Percentiles rank a stretch among this genome's conserved stretches.
Evolutionary conservation across 2,329 filamentous ascomycete species (phyloP).

Genomic region (Colletotrichum magnum): DNA sequence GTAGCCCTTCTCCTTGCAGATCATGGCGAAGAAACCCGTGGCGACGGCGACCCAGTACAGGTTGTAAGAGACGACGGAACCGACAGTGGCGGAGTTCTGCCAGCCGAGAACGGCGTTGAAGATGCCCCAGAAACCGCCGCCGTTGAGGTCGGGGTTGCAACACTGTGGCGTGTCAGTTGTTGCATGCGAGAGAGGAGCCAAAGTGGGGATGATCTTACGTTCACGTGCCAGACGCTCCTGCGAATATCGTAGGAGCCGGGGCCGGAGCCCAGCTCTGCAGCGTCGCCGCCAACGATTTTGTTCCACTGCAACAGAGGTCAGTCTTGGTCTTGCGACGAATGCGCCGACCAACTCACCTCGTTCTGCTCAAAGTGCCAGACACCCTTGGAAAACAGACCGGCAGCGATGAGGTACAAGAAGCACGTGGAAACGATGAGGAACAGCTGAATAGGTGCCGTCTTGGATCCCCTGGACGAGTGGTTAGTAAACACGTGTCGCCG

Average conservation of each 20-base stretch:
- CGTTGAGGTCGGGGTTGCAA: conserved; percentile 75
- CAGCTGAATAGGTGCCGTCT: conserved; percentile 64
- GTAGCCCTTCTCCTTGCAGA: conserved; percentile 39
- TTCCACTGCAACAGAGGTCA: conserved; percentile 64
- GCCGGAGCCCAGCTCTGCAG: conserved; percentile 64
- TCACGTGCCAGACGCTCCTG: conserved; percentile 85
- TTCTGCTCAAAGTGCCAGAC: conserved; percentile 81
- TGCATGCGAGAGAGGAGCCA: no score
- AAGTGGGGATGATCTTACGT: conserved; percentile 63
- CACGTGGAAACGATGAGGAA: conserved; percentile 85
- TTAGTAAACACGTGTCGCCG: background rate
- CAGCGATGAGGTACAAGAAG: conserved; percentile 85
- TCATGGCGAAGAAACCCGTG: conserved; percentile 39
- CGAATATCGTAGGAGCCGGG: conserved; percentile 84
- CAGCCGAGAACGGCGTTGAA: conserved; percentile 82
- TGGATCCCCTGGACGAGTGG: conserved; percentile 60
- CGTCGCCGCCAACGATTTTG: conserved; percentile 70
- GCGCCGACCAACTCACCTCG: conserved; percentile 7
- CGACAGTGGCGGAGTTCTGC: conserved; percentile 43
- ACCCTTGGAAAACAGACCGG: conserved; percentile 81
- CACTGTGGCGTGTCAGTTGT: conserved; percentile 57
- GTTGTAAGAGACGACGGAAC: conserved; percentile 42
- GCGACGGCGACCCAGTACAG: conserved; percentile 42
- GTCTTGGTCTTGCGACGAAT: background rate
- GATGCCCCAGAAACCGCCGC: conserved; percentile 79